Conservation (phyloP, 1,284 basidiomycete genomes). For the Tetrapyrgos nigripes region DNA sequence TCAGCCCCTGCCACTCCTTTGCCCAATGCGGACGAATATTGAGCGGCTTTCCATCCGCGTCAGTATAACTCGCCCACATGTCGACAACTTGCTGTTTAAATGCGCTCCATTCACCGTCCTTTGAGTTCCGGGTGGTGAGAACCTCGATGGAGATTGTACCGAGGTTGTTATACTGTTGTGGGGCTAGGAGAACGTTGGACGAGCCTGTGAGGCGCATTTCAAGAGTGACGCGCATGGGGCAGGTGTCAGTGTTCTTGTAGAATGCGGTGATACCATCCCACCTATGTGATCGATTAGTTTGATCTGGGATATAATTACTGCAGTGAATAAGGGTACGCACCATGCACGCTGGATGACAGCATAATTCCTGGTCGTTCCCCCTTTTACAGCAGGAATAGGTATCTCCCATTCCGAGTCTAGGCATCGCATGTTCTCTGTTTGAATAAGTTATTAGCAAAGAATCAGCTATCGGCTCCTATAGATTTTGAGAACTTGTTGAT, state of each 20-base stretch:
- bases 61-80: conserved; percentile 15
- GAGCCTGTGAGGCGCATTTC: conserved; percentile 19
- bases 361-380: conserved; percentile 12
- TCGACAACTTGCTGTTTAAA: conserved; percentile 16
- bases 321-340: neutral
- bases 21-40: conserved; percentile 21
- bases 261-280: conserved; percentile 18
- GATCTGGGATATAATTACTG: neutral
- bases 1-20: conserved; percentile 19
- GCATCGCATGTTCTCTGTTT: conserved; percentile 16
- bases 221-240: conserved; percentile 18
- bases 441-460: too few relatives aligned
- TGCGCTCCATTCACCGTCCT: conserved; percentile 7
- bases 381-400: conserved; percentile 13
- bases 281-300: neutral
- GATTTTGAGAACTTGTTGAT: neutral
- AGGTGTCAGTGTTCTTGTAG: conserved; percentile 7
- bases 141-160: conserved; percentile 18
- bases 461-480: neutral
- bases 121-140: conserved; percentile 12
- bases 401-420: conserved; percentile 17
- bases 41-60: conserved; percentile 14
- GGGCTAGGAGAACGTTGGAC: conserved; percentile 15
- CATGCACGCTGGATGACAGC: conserved; percentile 18
- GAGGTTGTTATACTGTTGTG: conserved; percentile 13